Percentiles rank a stretch among this genome's conserved stretches.
phyloP scores from a whole-genome alignment of 306 rosid genomes.

The Medicago ruthenica region DNA sequence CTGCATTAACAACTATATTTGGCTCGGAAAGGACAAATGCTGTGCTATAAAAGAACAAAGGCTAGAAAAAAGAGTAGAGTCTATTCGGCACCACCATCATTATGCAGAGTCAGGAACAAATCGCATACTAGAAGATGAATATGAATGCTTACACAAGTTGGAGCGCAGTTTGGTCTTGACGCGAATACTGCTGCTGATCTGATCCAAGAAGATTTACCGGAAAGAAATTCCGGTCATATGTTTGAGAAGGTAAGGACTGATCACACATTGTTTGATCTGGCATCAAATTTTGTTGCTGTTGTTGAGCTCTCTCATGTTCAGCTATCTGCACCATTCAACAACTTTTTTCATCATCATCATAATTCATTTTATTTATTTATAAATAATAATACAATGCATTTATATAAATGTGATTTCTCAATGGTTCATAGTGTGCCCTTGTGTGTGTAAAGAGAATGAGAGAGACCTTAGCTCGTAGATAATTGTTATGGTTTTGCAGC shows the following conservation, averaged over 20 bases:
- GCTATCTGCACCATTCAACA: slow-evolving; percentile 60
- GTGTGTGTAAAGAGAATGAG: slow-evolving; percentile 11
- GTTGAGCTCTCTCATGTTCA: slow-evolving; percentile 74
- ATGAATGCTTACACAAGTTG: slow-evolving; percentile 73
- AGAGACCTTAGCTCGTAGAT: slow-evolving; percentile 82
- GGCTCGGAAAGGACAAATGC: too few relatives aligned
- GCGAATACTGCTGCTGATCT: slow-evolving; percentile 59
- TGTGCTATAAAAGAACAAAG: neutral
- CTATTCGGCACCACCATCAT: neutral
- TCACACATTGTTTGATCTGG: slow-evolving; percentile 50
- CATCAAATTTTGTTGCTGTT: slow-evolving; percentile 66
- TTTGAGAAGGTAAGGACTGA: slow-evolving; percentile 55
- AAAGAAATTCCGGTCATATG: slow-evolving; percentile 65
- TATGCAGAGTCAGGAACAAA: neutral
- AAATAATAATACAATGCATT: neutral
- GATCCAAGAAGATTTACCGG: slow-evolving; percentile 62
- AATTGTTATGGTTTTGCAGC: slow-evolving; percentile 83
- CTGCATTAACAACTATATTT: too few relatives aligned
- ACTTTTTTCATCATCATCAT: neutral
- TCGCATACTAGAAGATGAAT: neutral
- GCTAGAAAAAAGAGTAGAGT: neutral
- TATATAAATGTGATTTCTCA: neutral
- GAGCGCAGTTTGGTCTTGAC: slow-evolving; percentile 75
- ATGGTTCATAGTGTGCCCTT: neutral
- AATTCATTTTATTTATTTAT: neutral